These are phyloP conservation scores for Aspergillus fischeri DNA, from an alignment of 2,329 filamentous ascomycete genomes.

Conservation along the genomic window DNA sequence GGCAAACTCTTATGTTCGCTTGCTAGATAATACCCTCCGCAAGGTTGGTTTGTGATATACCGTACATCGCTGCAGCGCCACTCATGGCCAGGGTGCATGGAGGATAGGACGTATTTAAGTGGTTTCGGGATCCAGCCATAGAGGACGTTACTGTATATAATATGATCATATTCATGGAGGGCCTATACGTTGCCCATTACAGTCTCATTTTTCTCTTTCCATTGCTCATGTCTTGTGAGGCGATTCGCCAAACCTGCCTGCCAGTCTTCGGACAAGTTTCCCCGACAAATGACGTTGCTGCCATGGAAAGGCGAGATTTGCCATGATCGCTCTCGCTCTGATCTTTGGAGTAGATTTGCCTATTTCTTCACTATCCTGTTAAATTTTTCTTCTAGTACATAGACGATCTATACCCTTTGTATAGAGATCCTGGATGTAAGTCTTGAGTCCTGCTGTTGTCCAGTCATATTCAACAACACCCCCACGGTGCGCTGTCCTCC, in stretches of 20 bases:
- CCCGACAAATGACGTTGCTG: background rate
- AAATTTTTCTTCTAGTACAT: background rate
- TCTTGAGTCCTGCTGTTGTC: background rate
- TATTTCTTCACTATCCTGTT: background rate
- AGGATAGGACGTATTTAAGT: background rate
- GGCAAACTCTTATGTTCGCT: conserved; percentile 13
- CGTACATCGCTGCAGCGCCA: background rate
- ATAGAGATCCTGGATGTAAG: background rate
- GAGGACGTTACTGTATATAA: background rate
- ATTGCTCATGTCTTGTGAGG: background rate
- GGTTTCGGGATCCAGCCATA: background rate
- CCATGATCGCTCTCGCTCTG: background rate
- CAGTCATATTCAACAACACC: background rate
- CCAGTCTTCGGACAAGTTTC: background rate
- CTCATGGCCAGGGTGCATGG: background rate
- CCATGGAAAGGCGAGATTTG: background rate
- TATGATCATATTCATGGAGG: background rate
- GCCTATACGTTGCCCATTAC: background rate
- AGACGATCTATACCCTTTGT: background rate
- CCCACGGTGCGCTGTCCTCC: background rate
- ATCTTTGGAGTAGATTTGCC: background rate
- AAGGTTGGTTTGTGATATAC: background rate
- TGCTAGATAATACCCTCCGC: conserved; percentile 3
- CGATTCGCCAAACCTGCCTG: background rate
- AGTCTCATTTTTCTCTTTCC: background rate